Evolutionary conservation across 805 yeast species (phyloP), one percentile per base, ranked within the genome.

Genomic region (Yarrowia divulgata): DNA sequence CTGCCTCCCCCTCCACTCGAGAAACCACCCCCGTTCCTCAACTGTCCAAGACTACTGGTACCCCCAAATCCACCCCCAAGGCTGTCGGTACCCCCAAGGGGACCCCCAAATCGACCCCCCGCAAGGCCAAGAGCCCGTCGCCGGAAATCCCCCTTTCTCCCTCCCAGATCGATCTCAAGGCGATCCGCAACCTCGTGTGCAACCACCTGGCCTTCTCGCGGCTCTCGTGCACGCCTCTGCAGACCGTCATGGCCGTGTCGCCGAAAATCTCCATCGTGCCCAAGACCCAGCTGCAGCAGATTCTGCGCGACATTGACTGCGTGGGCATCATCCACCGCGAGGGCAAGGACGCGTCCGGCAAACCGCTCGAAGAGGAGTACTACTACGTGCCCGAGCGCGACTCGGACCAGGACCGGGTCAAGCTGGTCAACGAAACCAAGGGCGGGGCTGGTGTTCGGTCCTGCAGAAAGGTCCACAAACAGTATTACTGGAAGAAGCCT

Each of bases 281-380:
- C 52, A 58, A 69, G 64, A 71, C 71, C 39, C 81, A 82, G 69
- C 78, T 86, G 14, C 81, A 85, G 55, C 76, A 76, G 19, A 75
- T 86, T 8, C 81, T 88, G 54, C 78, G 79, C 66, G 76, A 78
- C 54, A 79, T 87, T 46, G 74, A 78, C 6, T 89, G 94, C 74
- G 84, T 94, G 70, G 98, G 98, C n/a, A 89, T 90, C 12, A 93
- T 95, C 71, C 85, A 87, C 75, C 89, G 98, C 78, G 83, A 85
- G 70, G 98, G 98, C 62, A 93, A 93, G 77, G 99, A 95, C 79
- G 98, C 98, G 2, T 96, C 97, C 1, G 99, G 98, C 12, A 92
- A 93, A 77, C 91, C 90, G 3, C 82, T 95, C 71, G 98, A 94
- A 73, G 97, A 92, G 77, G 98, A 95, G 77, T 95, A 91, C 76